These are phyloP conservation scores for Kwoniella europaea DNA, from an alignment of 768 basidiomycete species.

Conservation along the genomic window DNA sequence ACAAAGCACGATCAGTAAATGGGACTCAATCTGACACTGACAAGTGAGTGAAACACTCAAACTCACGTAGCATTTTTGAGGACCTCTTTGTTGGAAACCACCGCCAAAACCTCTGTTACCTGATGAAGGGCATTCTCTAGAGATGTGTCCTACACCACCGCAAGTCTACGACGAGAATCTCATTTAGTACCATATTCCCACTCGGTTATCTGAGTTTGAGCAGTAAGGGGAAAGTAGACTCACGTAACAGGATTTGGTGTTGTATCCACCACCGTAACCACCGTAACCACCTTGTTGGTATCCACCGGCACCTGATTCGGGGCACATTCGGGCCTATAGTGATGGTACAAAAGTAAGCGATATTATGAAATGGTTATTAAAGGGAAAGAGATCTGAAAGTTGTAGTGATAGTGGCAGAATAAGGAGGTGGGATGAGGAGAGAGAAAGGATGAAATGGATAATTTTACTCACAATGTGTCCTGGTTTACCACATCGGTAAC, in stretches of 20 bases:
- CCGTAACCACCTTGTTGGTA: constrained; percentile 29
- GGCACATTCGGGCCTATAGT: constrained; percentile 54
- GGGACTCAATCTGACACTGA: no score
- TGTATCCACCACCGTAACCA: constrained; percentile 40
- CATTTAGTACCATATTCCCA: background rate
- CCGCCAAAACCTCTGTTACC: constrained; percentile 47
- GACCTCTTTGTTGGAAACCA: constrained; percentile 40
- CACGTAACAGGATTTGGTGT: constrained; percentile 57
- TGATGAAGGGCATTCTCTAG: constrained; percentile 54
- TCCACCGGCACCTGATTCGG: constrained; percentile 47
- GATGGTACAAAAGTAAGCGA: background rate
- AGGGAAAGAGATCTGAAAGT: no score
- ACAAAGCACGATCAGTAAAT: background rate
- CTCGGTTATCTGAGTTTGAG: no score
- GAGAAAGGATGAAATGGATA: background rate
- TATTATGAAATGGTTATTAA: no score
- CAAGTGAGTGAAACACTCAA: no score
- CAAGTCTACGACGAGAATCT: constrained; percentile 47
- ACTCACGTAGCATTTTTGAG: constrained; percentile 58
- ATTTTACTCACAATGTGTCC: constrained; percentile 53
- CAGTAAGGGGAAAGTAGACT: constrained; percentile 28
- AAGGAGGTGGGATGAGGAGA: background rate
- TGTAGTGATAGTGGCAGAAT: no score
- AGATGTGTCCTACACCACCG: constrained; percentile 59
- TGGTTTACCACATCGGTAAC: constrained; percentile 58